phyloP scores from a whole-genome alignment of 176 grass and related monocot genomes.

The Cocos nucifera region DNA sequence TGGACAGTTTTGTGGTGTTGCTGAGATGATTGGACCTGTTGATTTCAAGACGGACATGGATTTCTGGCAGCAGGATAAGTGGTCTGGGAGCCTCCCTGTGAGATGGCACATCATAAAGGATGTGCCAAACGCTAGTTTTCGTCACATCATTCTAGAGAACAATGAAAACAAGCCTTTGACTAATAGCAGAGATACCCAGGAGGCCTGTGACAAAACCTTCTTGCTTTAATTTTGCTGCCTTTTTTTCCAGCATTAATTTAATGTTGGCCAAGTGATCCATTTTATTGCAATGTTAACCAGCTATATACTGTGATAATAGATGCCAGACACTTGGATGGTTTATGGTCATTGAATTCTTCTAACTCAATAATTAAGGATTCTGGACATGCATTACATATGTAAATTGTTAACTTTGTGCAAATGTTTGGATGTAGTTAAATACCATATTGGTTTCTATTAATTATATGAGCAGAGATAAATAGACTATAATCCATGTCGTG shows the following conservation, averaged over 20 bases:
- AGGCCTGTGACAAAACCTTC: slow-evolving; percentile 30
- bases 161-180: slow-evolving; percentile 96
- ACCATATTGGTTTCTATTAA: no score
- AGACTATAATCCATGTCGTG: no score
- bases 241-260: not conserved
- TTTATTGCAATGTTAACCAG: no score
- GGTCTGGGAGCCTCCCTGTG: slow-evolving; percentile 78
- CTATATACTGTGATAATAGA: no score
- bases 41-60: slow-evolving; percentile 92
- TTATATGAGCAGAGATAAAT: no score
- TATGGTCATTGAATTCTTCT: no score
- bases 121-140: slow-evolving; percentile 59
- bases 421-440: no score
- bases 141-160: slow-evolving; percentile 70
- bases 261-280: not conserved
- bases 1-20: slow-evolving; percentile 91
- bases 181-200: slow-evolving; percentile 93
- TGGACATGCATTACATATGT: no score
- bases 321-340: no score
- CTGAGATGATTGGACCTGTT: slow-evolving; percentile 82
- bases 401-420: no score
- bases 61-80: slow-evolving; percentile 96
- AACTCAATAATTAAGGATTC: no score
- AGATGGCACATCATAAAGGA: slow-evolving; percentile 98
- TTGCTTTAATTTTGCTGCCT: not conserved